phyloP scores from a whole-genome alignment of 2,329 filamentous ascomycete species.

The Chaetomiaceae sp. region DNA sequence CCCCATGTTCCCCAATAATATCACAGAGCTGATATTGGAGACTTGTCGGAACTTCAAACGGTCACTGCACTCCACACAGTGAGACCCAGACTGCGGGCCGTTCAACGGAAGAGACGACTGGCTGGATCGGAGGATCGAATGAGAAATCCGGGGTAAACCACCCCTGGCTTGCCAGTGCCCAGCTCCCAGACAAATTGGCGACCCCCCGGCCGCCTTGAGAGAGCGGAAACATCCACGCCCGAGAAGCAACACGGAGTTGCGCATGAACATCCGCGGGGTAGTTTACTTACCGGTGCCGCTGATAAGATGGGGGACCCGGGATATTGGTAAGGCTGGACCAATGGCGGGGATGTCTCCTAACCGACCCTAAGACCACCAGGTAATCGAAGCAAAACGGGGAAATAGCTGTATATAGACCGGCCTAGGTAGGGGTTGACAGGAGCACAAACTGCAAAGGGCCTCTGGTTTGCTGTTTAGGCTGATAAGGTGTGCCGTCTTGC shows the following conservation, averaged over 20 bases:
- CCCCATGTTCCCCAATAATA: not conserved
- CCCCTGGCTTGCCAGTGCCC: not conserved
- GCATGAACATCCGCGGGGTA: slow-evolving; percentile 10
- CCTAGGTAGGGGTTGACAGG: too few relatives aligned
- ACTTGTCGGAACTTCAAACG: too few relatives aligned
- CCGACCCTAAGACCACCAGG: not conserved
- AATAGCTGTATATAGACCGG: too few relatives aligned
- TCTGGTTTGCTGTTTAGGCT: slow-evolving; percentile 19
- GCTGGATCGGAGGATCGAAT: not conserved
- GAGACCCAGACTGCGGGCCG: not conserved
- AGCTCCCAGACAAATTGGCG: not conserved
- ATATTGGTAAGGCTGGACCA: not conserved
- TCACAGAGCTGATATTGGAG: not conserved
- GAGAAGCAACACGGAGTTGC: slow-evolving; percentile 1
- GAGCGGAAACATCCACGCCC: slow-evolving; percentile 15
- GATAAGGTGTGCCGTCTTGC: slow-evolving; percentile 8
- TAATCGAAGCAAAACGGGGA: too few relatives aligned
- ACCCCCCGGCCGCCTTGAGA: slow-evolving; percentile 1
- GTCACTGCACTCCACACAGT: not conserved
- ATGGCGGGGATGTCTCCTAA: not conserved
- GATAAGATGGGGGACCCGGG: slow-evolving; percentile 12
- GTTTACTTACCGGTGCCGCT: not conserved
- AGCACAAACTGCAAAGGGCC: not conserved
- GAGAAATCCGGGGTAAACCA: slow-evolving; percentile 5
- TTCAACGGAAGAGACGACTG: too few relatives aligned